Conservation (phyloP, 768 basidiomycete genomes). For the Pisolithus albus region DNA sequence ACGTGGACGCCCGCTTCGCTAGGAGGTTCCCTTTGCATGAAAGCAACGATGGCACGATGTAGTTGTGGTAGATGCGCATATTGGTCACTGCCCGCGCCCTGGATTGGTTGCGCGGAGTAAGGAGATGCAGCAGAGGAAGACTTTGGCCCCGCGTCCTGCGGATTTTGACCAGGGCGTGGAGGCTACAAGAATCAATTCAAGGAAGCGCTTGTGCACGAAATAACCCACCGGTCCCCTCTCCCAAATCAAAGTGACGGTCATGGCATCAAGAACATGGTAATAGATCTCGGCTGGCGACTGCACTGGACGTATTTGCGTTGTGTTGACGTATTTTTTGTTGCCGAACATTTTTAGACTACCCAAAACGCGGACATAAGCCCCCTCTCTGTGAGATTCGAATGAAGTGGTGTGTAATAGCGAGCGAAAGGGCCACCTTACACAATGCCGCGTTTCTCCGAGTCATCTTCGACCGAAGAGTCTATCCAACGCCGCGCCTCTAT, state of each 20-base stretch:
- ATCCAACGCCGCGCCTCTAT: slow-evolving; percentile 82
- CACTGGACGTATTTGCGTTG: slow-evolving; percentile 61
- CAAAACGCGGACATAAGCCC: slow-evolving; percentile 72
- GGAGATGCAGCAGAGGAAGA: slow-evolving; percentile 35
- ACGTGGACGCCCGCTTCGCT: slow-evolving; percentile 69
- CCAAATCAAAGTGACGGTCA: slow-evolving; percentile 58
- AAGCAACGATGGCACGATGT: slow-evolving; percentile 60
- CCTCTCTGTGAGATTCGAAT: slow-evolving; percentile 42
- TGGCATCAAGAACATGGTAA: slow-evolving; percentile 74
- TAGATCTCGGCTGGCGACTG: slow-evolving; percentile 71
- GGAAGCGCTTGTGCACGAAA: not conserved
- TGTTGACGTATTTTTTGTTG: slow-evolving; percentile 76
- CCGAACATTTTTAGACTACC: slow-evolving; percentile 80
- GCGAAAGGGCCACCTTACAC: slow-evolving; percentile 25
- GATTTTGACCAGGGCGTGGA: slow-evolving; percentile 25
- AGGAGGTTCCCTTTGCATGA: slow-evolving; percentile 44
- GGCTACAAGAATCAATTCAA: slow-evolving; percentile 20
- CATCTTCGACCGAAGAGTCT: slow-evolving; percentile 55
- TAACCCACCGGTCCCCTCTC: slow-evolving; percentile 59
- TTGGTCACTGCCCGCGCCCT: slow-evolving; percentile 32
- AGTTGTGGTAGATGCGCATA: slow-evolving; percentile 52
- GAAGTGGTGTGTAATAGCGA: not conserved
- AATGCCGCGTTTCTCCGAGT: slow-evolving; percentile 43
- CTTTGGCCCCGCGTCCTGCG: slow-evolving; percentile 8
- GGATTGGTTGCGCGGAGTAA: slow-evolving; percentile 34